phyloP scores from a whole-genome alignment of 176 grass and related monocot genomes.

The Secale cereale region DNA sequence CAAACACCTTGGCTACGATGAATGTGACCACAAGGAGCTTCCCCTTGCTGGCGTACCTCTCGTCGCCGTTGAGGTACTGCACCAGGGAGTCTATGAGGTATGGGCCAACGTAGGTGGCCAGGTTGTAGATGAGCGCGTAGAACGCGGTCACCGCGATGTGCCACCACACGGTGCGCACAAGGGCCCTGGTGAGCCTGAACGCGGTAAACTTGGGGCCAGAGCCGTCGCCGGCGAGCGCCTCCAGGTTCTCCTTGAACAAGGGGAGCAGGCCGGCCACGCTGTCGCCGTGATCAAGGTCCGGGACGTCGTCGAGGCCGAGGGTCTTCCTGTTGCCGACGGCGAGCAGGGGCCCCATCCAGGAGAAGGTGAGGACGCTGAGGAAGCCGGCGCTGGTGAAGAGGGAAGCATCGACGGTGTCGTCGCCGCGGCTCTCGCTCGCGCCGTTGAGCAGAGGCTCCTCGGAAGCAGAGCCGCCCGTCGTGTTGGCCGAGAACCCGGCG shows the following conservation, averaged over 20 bases:
- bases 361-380: conserved; percentile 71
- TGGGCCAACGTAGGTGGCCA: conserved; percentile 74
- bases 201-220: conserved; percentile 41
- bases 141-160: conserved; percentile 68
- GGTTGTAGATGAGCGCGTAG: conserved; percentile 52
- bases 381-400: conserved; percentile 54
- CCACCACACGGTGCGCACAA: conserved; percentile 55
- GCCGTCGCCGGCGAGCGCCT: conserved; percentile 8
- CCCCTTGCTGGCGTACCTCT: conserved; percentile 45
- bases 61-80: conserved; percentile 75
- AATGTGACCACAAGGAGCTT: conserved; percentile 55
- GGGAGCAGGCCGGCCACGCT: conserved; percentile 47
- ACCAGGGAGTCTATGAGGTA: conserved; percentile 83
- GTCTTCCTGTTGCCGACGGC: conserved; percentile 60
- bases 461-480: not conserved
- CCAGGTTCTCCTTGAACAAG: conserved; percentile 57
- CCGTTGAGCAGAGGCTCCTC: conserved; percentile 71
- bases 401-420: conserved; percentile 22
- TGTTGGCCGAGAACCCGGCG: conserved; percentile 41
- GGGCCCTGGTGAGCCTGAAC: conserved; percentile 58
- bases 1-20: conserved; percentile 59
- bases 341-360: conserved; percentile 61
- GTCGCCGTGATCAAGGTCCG: conserved; percentile 45
- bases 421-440: not conserved
- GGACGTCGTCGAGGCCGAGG: conserved; percentile 71